Percentiles rank a stretch among this genome's conserved stretches.
Evolutionary conservation across 306 rosid species (phyloP).

Genomic region (Echinosophora koreensis): DNA sequence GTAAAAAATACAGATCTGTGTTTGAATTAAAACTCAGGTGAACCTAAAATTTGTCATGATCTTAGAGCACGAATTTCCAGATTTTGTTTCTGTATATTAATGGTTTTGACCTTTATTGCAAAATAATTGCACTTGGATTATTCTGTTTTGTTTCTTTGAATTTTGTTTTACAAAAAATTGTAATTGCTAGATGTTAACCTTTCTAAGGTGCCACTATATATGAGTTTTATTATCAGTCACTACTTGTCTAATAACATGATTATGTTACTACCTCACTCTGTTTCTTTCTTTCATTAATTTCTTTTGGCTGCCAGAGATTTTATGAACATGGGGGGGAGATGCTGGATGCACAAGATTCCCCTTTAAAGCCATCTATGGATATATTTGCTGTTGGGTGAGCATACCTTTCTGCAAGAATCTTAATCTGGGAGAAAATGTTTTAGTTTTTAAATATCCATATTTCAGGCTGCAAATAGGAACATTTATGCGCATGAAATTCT

Average conservation of each 20-base stretch:
- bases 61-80: constrained; percentile 6
- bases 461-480: constrained; percentile 34
- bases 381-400: constrained; percentile 96
- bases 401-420: constrained; percentile 47
- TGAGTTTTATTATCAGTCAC: background rate
- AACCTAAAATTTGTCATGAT: constrained; percentile 16
- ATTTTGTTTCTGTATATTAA: background rate
- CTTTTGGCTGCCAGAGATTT: constrained; percentile 74
- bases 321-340: constrained; percentile 98
- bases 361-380: constrained; percentile 94
- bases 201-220: constrained; percentile 12
- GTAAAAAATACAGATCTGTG: background rate
- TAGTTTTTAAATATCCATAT: constrained; percentile 35
- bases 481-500: constrained; percentile 20
- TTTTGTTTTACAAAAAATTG: background rate
- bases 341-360: constrained; percentile 89
- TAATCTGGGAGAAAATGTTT: constrained; percentile 23
- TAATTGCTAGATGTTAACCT: constrained; percentile 17
- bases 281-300: constrained; percentile 19
- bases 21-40: constrained; percentile 15
- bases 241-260: constrained; percentile 28
- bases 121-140: background rate
- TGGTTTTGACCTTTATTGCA: background rate
- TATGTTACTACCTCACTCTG: constrained; percentile 16
- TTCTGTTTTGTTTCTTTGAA: constrained; percentile 14